phyloP scores from a whole-genome alignment of 1,284 basidiomycete species.

The Fomitiporia mediterranea region DNA sequence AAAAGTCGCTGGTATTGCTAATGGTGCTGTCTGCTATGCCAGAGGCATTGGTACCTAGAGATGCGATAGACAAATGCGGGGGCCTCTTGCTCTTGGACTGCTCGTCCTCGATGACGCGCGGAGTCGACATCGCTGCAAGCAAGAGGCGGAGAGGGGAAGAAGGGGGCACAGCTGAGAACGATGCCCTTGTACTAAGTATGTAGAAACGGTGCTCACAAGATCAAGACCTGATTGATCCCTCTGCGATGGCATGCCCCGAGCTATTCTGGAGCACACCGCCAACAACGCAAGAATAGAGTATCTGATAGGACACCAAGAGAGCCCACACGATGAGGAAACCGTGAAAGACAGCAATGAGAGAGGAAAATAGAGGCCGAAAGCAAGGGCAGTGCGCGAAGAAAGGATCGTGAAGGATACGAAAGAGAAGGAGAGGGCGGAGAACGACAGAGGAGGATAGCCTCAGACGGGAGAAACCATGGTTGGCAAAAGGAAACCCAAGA shows the following conservation, averaged over 20 bases:
- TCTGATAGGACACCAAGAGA: background rate
- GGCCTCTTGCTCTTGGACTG: conserved; percentile 9
- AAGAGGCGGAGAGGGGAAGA: background rate
- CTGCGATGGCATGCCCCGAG: conserved; percentile 5
- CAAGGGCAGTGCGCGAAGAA: too few species aligned
- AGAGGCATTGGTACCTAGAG: conserved; percentile 45
- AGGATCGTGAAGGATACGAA: conserved; percentile 7
- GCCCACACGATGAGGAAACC: background rate
- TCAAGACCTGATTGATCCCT: conserved; percentile 9
- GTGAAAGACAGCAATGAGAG: background rate
- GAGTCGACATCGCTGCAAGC: background rate
- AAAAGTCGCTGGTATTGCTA: conserved; percentile 35
- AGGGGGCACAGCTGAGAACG: background rate
- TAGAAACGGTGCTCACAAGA: conserved; percentile 13
- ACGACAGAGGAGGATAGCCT: background rate
- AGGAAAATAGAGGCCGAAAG: background rate
- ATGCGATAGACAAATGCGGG: conserved; percentile 35
- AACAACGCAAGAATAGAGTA: background rate
- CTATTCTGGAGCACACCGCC: background rate
- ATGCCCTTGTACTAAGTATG: background rate
- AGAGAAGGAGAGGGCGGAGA: conserved; percentile 3
- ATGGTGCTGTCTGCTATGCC: conserved; percentile 52
- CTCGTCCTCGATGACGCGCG: background rate
- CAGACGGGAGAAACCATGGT: background rate
- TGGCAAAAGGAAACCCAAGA: too few species aligned